Evolutionary conservation across 495 filamentous ascomycete genomes (phyloP).

Genomic region (Penicillium desertorum): DNA sequence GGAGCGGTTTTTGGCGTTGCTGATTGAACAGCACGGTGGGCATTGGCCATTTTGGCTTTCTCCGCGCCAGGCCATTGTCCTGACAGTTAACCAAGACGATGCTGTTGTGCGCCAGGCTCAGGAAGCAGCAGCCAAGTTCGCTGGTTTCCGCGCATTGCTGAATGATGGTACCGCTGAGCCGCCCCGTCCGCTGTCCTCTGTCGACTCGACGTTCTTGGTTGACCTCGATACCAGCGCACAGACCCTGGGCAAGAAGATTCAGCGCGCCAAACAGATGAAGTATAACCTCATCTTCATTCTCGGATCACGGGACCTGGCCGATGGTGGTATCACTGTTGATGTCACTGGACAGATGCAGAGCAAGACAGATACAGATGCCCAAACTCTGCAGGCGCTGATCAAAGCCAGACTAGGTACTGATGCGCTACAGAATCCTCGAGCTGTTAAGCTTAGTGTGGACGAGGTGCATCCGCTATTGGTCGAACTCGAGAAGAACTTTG

Average conservation of each 20-base stretch:
- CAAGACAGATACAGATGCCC: slow-evolving; percentile 32
- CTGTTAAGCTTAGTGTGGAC: slow-evolving; percentile 39
- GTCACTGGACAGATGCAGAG: slow-evolving; percentile 48
- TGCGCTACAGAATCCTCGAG: slow-evolving; percentile 39
- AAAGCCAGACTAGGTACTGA: slow-evolving; percentile 30
- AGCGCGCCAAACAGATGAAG: slow-evolving; percentile 67
- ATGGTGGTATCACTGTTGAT: slow-evolving; percentile 46
- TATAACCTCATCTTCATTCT: slow-evolving; percentile 76
- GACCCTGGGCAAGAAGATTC: slow-evolving; percentile 65
- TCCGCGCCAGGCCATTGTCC: slow-evolving; percentile 73
- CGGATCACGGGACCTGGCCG: slow-evolving; percentile 56
- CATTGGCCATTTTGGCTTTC: slow-evolving; percentile 92
- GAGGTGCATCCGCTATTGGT: slow-evolving; percentile 43
- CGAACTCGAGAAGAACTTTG: slow-evolving; percentile 43
- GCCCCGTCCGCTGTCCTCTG: slow-evolving; percentile 37
- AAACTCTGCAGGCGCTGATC: slow-evolving; percentile 36
- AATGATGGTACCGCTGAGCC: slow-evolving; percentile 17
- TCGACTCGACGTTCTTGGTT: slow-evolving; percentile 58
- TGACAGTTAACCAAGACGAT: slow-evolving; percentile 69
- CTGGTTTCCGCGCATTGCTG: slow-evolving; percentile 35
- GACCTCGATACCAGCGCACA: slow-evolving; percentile 69
- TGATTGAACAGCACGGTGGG: slow-evolving; percentile 82
- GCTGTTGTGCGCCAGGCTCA: slow-evolving; percentile 59
- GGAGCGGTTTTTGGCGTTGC: slow-evolving; percentile 80
- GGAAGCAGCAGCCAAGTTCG: slow-evolving; percentile 39